Percentiles rank a stretch among this genome's conserved stretches.
Evolutionary conservation across 176 grass and related monocot genomes (phyloP).

Genomic region (Ensete glaucum): DNA sequence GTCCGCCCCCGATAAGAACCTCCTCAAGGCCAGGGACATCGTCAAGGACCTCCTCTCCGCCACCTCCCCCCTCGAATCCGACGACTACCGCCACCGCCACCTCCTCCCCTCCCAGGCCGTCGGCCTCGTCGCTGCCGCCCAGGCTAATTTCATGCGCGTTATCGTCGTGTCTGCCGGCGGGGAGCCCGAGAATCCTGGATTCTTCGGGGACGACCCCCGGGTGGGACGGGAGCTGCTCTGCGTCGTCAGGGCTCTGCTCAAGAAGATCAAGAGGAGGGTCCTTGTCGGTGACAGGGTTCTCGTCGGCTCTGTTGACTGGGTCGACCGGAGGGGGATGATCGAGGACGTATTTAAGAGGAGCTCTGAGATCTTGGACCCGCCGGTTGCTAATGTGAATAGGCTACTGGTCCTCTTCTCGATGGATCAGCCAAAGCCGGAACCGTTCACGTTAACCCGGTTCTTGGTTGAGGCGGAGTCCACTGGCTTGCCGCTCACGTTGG

Average conservation of each 20-base stretch:
- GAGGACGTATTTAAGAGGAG: constrained; percentile 71
- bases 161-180: constrained; percentile 47
- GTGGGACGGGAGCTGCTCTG: constrained; percentile 65
- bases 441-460: constrained; percentile 78
- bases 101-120: constrained; percentile 67
- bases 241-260: constrained; percentile 74
- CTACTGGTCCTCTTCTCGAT: constrained; percentile 75
- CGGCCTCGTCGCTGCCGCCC: constrained; percentile 64
- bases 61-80: background rate
- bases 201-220: constrained; percentile 22
- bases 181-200: constrained; percentile 1
- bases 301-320: constrained; percentile 62
- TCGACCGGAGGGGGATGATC: constrained; percentile 61
- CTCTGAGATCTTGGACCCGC: constrained; percentile 61
- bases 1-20: constrained; percentile 20
- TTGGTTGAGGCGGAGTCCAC: constrained; percentile 79
- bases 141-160: constrained; percentile 97
- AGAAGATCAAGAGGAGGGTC: constrained; percentile 88
- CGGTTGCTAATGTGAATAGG: constrained; percentile 72
- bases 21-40: constrained; percentile 19
- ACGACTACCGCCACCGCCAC: constrained; percentile 1
- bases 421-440: constrained; percentile 63
- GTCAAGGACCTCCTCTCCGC: constrained; percentile 11
- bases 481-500: constrained; percentile 53
- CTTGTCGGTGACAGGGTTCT: constrained; percentile 83